Conservation (phyloP, 1,284 basidiomycete species). For the Mycocalia duriaeana region DNA sequence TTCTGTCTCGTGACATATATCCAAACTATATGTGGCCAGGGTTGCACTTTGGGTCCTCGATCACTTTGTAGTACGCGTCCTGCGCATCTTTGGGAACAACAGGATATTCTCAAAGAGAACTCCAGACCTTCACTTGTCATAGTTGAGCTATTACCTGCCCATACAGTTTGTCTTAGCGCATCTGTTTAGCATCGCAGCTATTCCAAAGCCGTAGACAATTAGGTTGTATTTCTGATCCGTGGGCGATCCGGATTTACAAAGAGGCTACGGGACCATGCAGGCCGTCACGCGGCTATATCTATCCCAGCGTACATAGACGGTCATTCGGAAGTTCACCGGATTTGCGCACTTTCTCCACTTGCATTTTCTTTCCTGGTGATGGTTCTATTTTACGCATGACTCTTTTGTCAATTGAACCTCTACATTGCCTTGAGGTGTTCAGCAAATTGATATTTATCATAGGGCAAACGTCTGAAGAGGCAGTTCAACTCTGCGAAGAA, state of each 20-base stretch:
- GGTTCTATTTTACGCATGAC: constrained; percentile 16
- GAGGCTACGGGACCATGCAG: constrained; percentile 21
- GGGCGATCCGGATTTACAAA: constrained; percentile 25
- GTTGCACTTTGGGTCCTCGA: constrained; percentile 28
- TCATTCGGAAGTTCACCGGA: constrained; percentile 30
- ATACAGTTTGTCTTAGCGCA: constrained; percentile 29
- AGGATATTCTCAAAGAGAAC: constrained; percentile 19
- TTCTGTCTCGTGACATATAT: no score
- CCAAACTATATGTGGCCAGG: constrained; percentile 29
- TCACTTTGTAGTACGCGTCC: constrained; percentile 20
- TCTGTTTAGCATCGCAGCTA: constrained; percentile 30
- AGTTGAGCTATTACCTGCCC: constrained; percentile 26
- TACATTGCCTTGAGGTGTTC: constrained; percentile 7
- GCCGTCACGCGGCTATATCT: constrained; percentile 14
- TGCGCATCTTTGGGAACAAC: constrained; percentile 26
- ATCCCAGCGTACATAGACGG: constrained; percentile 28
- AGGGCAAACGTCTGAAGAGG: constrained; percentile 14
- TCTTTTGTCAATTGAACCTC: constrained; percentile 25
- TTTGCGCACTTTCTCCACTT: constrained; percentile 24
- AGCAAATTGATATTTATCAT: constrained; percentile 3
- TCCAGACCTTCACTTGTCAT: constrained; percentile 14
- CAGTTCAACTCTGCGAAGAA: constrained; percentile 21
- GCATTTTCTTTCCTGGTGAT: constrained; percentile 29
- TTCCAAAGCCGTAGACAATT: constrained; percentile 19
- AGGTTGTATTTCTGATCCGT: constrained; percentile 25